Conservation (phyloP, 2,329 filamentous ascomycete species). For the Daldinia sp. region DNA sequence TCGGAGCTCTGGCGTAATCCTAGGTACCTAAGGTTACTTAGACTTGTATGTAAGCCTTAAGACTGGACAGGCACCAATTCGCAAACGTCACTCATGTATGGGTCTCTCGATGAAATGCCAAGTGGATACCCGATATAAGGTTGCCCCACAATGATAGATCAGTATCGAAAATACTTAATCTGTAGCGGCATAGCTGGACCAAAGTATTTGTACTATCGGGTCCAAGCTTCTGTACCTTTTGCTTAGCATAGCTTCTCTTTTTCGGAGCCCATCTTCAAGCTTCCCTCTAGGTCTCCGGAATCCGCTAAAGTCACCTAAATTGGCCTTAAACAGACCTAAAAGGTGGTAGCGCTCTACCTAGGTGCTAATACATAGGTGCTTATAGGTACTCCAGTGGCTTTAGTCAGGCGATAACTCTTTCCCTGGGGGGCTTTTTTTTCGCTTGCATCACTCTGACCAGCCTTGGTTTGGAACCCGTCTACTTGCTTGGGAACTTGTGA, state of each 20-base stretch:
- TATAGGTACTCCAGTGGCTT: neutral
- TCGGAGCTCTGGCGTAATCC: neutral
- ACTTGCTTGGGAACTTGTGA: slow-evolving; percentile 28
- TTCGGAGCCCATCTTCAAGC: slow-evolving; percentile 33
- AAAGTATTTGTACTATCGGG: slow-evolving; percentile 15
- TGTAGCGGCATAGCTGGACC: neutral
- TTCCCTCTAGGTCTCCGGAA: slow-evolving; percentile 15
- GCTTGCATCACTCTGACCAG: slow-evolving; percentile 37
- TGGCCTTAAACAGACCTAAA: slow-evolving; percentile 10
- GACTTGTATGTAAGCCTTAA: slow-evolving; percentile 6
- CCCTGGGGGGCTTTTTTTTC: slow-evolving; percentile 12
- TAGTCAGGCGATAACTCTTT: slow-evolving; percentile 26
- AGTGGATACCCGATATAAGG: slow-evolving; percentile 35
- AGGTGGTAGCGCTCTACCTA: slow-evolving; percentile 5
- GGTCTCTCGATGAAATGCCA: slow-evolving; percentile 13
- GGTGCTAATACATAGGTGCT: neutral
- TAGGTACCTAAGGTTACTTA: slow-evolving; percentile 3
- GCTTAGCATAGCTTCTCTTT: slow-evolving; percentile 18
- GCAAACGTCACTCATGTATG: slow-evolving; percentile 45
- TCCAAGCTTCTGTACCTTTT: slow-evolving; percentile 31
- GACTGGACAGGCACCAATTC: slow-evolving; percentile 44
- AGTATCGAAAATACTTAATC: slow-evolving; percentile 25
- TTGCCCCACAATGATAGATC: slow-evolving; percentile 8
- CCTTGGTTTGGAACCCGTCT: slow-evolving; percentile 17
- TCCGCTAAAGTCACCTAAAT: slow-evolving; percentile 7